Evolutionary conservation across 495 filamentous ascomycete genomes (phyloP), one percentile per base, ranked within the genome.

Genomic region (Penicillium crystallinum): DNA sequence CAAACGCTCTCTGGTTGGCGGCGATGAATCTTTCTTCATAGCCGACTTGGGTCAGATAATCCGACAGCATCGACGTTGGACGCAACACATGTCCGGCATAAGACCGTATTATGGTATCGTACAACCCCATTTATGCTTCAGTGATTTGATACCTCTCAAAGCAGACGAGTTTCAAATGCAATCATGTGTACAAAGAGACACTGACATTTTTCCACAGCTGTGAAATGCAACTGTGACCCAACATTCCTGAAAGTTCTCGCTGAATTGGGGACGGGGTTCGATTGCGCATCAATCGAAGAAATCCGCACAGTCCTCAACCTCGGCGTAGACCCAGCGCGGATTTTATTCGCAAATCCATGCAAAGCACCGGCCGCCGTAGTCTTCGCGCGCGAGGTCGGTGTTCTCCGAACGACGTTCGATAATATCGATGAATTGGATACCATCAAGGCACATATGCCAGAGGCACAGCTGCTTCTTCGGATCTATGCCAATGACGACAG

Each of bases 201-300:
- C 3, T 55, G 11, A 45, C 40, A 30, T 39, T 3, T 33, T 21
- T 30, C 15, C 10, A 9, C 44, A 68, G 67, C 69, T 7, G 68
- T 72, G 7, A 72, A 72, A 65, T 72, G 69, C 55, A 71, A 71
- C 40, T 47, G 62, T 0, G 66, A 71, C 40, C 49, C 55, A 14
- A 50, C 38, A 6, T 53, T 72, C 3, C 52, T 72, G 19, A 49
- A 53, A 19, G 34, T 31, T 10, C 63, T 72, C 25, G 59, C 60
- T 8, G 41, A 57, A 0, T 46, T 68, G 1, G 68, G 64, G 4
- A 54, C 58, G 0, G 56, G 59, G 19, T 72, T 69, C 25, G 69
- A 72, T 34, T 72, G 69, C 47, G 66, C 69, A 7, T 72, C 69
- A 0, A 46, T 57, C 4, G 52, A 52, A 34, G 67, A 71, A 31